Base-by-base conservation (phyloP, 768 basidiomycete genomes). In the Lentinula sp. region DNA sequence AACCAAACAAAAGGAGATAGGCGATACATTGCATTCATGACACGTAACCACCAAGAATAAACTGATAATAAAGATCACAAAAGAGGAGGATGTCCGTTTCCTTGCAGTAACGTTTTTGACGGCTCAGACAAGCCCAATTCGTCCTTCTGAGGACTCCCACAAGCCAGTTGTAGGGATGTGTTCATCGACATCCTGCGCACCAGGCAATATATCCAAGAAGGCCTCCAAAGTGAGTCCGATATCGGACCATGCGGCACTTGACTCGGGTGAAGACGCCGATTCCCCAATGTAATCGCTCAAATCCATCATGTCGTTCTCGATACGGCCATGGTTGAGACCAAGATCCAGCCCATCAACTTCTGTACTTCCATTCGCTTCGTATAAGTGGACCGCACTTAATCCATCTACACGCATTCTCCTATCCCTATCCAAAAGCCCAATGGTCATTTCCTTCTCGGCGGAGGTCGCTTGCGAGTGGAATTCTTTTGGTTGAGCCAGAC, bases 371-470 rank as follows among this genome's bases (percentile, higher is more conserved):
- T 4, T 35, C 33, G 32, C 53, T 39, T 50, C 61, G 43, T 42
- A 23, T 15, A 39, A 37, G 46, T 37, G 32, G 15, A 36, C 28
- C 35, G 8, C 20, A 20, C 37, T 18, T 20, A 60, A 52, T 16
- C 56, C 61, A 39, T 58, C 56, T 35, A 51, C 16, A 60, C 50
- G 36, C 50, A 54, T 53, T 55, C 57, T 16, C 51, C 51, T 60
- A 51, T 52, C 45, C 58, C 16, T 50, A 32, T n/a, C 35, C 51
- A 43, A 6, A 39, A 28, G 39, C 39, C 39, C 53, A 35, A 18
- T 59, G 54, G 28, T 54, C 65, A 66, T 62, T 64, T 61, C 61
- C 64, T 66, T 55, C 64, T 61, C 59, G 65, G 66, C 60, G 43
- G 67, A 58, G 18, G 59, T 41, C 49, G 71, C 60, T 43, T 62